Percentiles rank a stretch among this genome's conserved stretches.
phyloP scores from a whole-genome alignment of 2,329 filamentous ascomycete species.

The Hypoxylon sp. region DNA sequence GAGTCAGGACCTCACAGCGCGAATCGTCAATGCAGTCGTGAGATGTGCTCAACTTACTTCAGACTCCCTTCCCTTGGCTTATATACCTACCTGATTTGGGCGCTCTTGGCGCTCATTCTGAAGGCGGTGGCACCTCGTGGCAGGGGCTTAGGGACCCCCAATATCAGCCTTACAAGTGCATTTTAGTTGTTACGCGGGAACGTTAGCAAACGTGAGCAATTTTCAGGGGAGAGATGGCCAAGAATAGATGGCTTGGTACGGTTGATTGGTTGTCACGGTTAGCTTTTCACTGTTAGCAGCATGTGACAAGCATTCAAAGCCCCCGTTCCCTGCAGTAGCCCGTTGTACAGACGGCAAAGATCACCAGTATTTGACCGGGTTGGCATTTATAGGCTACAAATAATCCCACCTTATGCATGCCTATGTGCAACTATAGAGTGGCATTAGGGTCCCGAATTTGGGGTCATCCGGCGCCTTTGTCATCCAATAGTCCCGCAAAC shows the following conservation, averaged over 20 bases:
- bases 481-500: constrained; percentile 25
- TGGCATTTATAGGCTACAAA: constrained; percentile 30
- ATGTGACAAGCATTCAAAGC: constrained; percentile 17
- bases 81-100: constrained; percentile 34
- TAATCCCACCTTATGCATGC: constrained; percentile 10
- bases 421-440: neutral
- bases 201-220: constrained; percentile 8
- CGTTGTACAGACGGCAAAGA: constrained; percentile 21
- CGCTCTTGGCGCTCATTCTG: constrained; percentile 6
- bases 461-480: constrained; percentile 5
- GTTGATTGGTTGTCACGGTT: constrained; percentile 3
- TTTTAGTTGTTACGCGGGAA: constrained; percentile 13
- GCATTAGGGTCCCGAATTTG: constrained; percentile 3
- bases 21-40: neutral
- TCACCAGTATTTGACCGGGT: constrained; percentile 19
- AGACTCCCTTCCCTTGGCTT: constrained; percentile 29
- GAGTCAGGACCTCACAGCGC: neutral
- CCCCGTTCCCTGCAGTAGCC: constrained; percentile 36
- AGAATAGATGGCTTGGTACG: constrained; percentile 3
- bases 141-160: constrained; percentile 10
- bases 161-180: constrained; percentile 25
- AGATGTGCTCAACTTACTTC: constrained; percentile 13
- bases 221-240: constrained; percentile 25
- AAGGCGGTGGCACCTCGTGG: constrained; percentile 17
- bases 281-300: neutral